Conservation (phyloP, 2,329 filamentous ascomycete species). For the Westerdykella aurantiaca region DNA sequence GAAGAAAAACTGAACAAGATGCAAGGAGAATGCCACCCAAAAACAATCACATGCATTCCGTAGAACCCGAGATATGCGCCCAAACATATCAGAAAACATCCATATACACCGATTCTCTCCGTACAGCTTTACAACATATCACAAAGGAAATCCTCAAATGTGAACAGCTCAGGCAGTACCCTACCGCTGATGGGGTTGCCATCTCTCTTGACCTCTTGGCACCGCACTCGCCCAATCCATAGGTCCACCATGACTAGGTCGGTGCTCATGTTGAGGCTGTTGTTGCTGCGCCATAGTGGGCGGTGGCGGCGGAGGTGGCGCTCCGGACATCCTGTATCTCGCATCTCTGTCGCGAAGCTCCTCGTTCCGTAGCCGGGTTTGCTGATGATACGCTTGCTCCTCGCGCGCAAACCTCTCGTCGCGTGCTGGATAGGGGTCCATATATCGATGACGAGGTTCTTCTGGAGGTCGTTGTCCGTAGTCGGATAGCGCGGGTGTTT, state of each 20-base stretch:
- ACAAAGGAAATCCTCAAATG: background rate
- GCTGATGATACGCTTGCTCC: slow-evolving; percentile 15
- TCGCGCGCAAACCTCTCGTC: slow-evolving; percentile 21
- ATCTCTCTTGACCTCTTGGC: background rate
- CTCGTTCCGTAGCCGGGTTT: slow-evolving; percentile 9
- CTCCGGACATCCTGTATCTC: slow-evolving; percentile 1
- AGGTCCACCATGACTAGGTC: background rate
- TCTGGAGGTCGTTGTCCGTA: slow-evolving; percentile 25
- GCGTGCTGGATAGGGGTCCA: slow-evolving; percentile 19
- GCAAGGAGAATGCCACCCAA: too few species aligned
- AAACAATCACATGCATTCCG: too few species aligned
- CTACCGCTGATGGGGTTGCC: slow-evolving; percentile 1
- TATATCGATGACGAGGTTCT: slow-evolving; percentile 22
- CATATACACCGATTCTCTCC: too few species aligned
- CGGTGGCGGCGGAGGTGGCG: slow-evolving; percentile 1
- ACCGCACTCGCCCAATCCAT: slow-evolving; percentile 7
- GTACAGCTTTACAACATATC: too few species aligned
- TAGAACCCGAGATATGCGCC: too few species aligned
- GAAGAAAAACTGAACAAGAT: too few species aligned
- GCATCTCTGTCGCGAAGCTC: slow-evolving; percentile 5
- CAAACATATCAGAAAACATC: too few species aligned
- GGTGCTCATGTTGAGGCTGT: slow-evolving; percentile 4
- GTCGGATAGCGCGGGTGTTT: slow-evolving; percentile 24
- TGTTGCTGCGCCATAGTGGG: slow-evolving; percentile 1
- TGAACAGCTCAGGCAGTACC: background rate